Conservation (phyloP, 192 early-diverging fungal species). For the Podila verticillata region DNA sequence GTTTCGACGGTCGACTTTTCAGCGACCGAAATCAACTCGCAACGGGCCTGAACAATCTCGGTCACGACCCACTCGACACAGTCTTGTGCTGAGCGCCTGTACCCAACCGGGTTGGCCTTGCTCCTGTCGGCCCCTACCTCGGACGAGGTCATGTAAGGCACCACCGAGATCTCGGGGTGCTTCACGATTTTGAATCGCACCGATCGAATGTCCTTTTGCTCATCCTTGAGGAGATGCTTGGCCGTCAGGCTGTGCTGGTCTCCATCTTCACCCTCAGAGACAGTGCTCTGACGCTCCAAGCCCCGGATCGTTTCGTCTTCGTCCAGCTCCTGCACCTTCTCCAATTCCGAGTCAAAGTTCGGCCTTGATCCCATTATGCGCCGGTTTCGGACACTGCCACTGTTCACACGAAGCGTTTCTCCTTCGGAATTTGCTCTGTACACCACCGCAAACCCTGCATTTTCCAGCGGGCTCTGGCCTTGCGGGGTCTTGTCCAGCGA, state of each 20-base stretch:
- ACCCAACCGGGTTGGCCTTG: conserved; percentile 15
- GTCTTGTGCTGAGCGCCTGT: conserved; percentile 24
- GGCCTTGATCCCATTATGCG: conserved; percentile 20
- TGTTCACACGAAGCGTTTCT: conserved; percentile 60
- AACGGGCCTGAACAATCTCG: conserved; percentile 37
- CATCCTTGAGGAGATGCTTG: conserved; percentile 14
- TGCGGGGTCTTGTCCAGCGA: conserved; percentile 3
- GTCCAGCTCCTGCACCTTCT: conserved; percentile 7
- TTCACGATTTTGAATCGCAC: conserved; percentile 50
- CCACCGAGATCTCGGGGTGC: conserved; percentile 32
- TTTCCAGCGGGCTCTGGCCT: conserved; percentile 49
- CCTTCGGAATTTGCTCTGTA: conserved; percentile 56
- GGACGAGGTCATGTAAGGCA: conserved; percentile 24
- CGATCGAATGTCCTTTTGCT: conserved; percentile 21
- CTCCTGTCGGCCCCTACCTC: not conserved
- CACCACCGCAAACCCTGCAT: conserved; percentile 61
- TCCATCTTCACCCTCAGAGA: not conserved
- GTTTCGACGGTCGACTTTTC: conserved; percentile 12
- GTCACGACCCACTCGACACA: conserved; percentile 43
- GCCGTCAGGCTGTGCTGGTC: conserved; percentile 1
- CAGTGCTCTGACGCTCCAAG: not conserved
- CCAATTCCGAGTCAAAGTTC: not conserved
- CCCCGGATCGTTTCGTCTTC: not conserved
- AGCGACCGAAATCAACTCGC: conserved; percentile 31
- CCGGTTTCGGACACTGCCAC: conserved; percentile 58